A percentile compares a stretch with the other conserved stretches of the same genome.
phyloP scores from a whole-genome alignment of 1,139 yeast genomes.

The Pichia sp. region DNA sequence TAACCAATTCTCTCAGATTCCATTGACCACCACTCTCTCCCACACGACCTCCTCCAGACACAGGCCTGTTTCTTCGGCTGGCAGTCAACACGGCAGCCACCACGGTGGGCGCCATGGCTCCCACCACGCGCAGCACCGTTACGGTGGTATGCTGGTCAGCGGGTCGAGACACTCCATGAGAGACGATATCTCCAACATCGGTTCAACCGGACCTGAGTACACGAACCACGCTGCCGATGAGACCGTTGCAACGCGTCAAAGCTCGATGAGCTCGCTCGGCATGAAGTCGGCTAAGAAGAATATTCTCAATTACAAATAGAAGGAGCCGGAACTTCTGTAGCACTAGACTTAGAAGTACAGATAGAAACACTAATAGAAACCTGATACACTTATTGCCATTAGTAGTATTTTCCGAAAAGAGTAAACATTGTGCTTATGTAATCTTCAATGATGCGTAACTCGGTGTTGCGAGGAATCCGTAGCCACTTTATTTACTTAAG shows the following conservation, averaged over 20 bases:
- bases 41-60: not conserved
- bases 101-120: not conserved
- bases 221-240: slow-evolving; percentile 4
- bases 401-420: no score
- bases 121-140: slow-evolving; percentile 6
- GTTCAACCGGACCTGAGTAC: not conserved
- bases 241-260: slow-evolving; percentile 1
- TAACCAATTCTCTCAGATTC: slow-evolving; percentile 8
- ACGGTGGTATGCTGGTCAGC: slow-evolving; percentile 3
- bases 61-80: slow-evolving; percentile 1
- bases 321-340: not conserved
- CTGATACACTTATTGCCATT: not conserved
- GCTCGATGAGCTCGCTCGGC: slow-evolving; percentile 1
- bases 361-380: not conserved
- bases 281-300: slow-evolving; percentile 11
- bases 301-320: slow-evolving; percentile 14
- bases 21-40: not conserved
- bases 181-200: slow-evolving; percentile 7
- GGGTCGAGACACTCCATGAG: slow-evolving; percentile 11
- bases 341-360: not conserved
- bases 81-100: slow-evolving; percentile 9
- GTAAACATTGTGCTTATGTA: not conserved
- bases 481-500: not conserved
- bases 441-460: not conserved
- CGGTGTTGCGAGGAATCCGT: not conserved